Evolutionary conservation across 306 rosid species (phyloP).

Genomic region (Lotus japonicus): DNA sequence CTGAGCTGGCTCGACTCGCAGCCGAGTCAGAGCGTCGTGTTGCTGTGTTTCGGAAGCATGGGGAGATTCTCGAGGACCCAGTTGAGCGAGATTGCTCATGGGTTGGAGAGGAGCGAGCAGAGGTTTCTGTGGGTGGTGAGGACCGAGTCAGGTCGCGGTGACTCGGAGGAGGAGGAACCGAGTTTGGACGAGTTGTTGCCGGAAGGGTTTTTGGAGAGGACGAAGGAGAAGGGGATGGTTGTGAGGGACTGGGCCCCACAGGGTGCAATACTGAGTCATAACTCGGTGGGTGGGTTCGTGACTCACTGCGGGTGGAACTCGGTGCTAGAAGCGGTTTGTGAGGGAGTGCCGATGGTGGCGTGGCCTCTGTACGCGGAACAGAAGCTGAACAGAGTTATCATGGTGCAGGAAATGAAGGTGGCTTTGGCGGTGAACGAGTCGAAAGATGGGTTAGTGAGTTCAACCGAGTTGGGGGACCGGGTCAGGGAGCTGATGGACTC

Average conservation of each 20-base stretch:
- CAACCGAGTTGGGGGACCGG: constrained; percentile 23
- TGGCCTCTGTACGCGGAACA: constrained; percentile 73
- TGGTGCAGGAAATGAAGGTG: constrained; percentile 48
- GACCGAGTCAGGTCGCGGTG: not conserved
- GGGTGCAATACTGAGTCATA: constrained; percentile 33
- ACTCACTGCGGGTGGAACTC: constrained; percentile 74
- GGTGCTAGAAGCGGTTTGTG: constrained; percentile 41
- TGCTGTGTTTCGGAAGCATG: constrained; percentile 56
- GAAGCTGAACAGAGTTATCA: constrained; percentile 17
- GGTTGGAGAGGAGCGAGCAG: constrained; percentile 51
- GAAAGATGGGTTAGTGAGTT: constrained; percentile 31
- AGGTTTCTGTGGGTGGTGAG: constrained; percentile 60
- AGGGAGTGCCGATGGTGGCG: constrained; percentile 29
- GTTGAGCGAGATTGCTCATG: constrained; percentile 42
- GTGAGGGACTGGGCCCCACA: constrained; percentile 59
- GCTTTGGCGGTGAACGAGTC: constrained; percentile 35
- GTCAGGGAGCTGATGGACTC: constrained; percentile 25
- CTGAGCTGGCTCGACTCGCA: constrained; percentile 50
- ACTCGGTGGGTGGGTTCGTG: constrained; percentile 65
- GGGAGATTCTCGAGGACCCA: constrained; percentile 37
- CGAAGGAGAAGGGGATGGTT: constrained; percentile 37
- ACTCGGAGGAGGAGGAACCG: constrained; percentile 1
- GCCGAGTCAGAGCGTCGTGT: constrained; percentile 47
- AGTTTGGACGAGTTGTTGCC: constrained; percentile 40
- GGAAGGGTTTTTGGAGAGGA: constrained; percentile 40